Base-by-base conservation (phyloP, 1,284 basidiomycete species). In the Singerocomus rubriflavus region DNA sequence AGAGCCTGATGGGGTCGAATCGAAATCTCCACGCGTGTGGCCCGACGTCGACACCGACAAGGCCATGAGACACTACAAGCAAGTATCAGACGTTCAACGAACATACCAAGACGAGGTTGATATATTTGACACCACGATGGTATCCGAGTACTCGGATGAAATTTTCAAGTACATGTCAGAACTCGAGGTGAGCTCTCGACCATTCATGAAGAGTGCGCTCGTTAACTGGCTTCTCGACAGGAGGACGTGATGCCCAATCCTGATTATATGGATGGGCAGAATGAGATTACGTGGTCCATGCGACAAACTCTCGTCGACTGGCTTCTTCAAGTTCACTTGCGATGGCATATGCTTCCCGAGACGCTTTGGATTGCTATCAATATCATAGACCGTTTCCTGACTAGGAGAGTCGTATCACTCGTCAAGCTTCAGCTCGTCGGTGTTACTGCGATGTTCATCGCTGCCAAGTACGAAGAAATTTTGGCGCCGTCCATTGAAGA, bases 381-480 rank as follows among this genome's bases (percentile, higher is more conserved):
- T 78, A 86, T 99, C 54, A 85, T 99, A 60, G 97, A 99, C 72
- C 93, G 97, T 50, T 98, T 99, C 81, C 81, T 99, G 50, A 93
- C 92, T 36, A 83, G 86, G 56, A 91, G 96, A 32, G 85, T 91
- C 52, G 94, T 99, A 33, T 95, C 94, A 6, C 75, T 98, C 40
- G 83, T 88, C 69, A 98, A 98, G 74, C 85, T 99, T 47, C 97
- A 99, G 75, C 88, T 99, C 39, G 96, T 99, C 57, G 97, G 97
- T 36, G 84, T 98, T 58, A 96, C 95, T 3, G 93, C 95, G 26
- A 90, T 99, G 79, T 98, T 99, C 74, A 87, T 99, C 63, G 97
- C 97, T 0, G 85, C 93, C 56, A 99, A 99, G 74, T 99, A 98
- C 76, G 97, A 99, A 72, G 97, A 99, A 71, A 97, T 99, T 62